phyloP scores from a whole-genome alignment of 164 flowering plant genomes.

The Magnolia changhungtana region DNA sequence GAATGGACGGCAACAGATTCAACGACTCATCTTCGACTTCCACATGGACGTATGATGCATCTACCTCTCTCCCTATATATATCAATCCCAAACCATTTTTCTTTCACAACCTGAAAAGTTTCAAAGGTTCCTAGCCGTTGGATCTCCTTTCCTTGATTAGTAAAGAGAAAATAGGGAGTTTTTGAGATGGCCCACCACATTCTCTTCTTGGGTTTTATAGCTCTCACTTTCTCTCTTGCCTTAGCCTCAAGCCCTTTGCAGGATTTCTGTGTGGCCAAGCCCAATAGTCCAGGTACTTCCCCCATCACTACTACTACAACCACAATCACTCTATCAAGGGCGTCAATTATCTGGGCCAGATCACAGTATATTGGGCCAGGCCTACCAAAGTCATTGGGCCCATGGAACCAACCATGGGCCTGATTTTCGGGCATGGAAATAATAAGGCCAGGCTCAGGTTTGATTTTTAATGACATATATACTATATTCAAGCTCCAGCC shows the following conservation, averaged over 20 bases:
- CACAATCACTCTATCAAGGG: neutral
- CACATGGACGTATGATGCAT: too few species aligned
- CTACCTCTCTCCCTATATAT: too few species aligned
- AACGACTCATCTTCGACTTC: too few species aligned
- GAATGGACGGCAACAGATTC: too few species aligned
- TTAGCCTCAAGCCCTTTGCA: neutral
- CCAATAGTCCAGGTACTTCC: neutral
- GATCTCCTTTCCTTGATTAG: neutral
- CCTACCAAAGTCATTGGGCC: too few species aligned
- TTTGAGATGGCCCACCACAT: neutral
- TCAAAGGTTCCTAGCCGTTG: neutral
- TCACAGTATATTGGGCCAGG: neutral
- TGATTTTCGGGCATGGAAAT: too few species aligned
- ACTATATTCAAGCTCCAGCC: too few species aligned
- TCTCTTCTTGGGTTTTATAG: neutral
- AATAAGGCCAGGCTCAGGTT: too few species aligned
- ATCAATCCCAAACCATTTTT: neutral
- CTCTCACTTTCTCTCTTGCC: neutral
- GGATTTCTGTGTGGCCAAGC: slow-evolving; percentile 1
- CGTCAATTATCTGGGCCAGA: neutral
- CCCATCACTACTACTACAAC: neutral
- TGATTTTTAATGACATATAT: too few species aligned
- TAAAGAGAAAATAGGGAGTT: neutral
- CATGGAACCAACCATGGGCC: too few species aligned
- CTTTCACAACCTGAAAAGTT: neutral